phyloP scores from a whole-genome alignment of 257 asterid species.

The Jaltomata sinuosa region DNA sequence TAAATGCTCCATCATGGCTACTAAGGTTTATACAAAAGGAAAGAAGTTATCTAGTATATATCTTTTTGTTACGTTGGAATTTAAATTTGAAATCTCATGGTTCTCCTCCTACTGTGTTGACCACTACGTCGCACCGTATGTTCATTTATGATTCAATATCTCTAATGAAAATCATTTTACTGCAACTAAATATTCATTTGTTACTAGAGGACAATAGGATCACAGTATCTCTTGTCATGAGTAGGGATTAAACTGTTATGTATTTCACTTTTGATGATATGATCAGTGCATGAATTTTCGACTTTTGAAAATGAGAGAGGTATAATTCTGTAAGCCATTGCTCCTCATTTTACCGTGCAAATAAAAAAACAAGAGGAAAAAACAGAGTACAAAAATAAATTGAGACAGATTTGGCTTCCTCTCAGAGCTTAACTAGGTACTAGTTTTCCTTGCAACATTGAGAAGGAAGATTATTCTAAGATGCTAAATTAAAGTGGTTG shows the following conservation, averaged over 20 bases:
- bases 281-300: background rate
- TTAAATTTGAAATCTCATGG: too few relatives aligned
- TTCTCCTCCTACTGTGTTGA: too few relatives aligned
- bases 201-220: background rate
- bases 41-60: too few relatives aligned
- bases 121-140: too few relatives aligned
- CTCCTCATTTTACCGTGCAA: too few relatives aligned
- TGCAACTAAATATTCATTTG: background rate
- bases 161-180: background rate
- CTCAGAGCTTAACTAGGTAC: background rate
- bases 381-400: too few relatives aligned
- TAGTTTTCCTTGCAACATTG: background rate
- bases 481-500: slow-evolving; percentile 16
- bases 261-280: background rate
- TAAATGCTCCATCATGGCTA: too few relatives aligned
- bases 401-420: too few relatives aligned
- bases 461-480: background rate
- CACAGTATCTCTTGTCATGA: background rate
- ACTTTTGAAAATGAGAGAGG: background rate
- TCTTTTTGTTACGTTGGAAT: too few relatives aligned
- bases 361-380: too few relatives aligned
- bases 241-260: background rate
- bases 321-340: background rate
- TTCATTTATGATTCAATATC: background rate
- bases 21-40: too few relatives aligned